Evolutionary conservation across 2,329 filamentous ascomycete genomes (phyloP).

Genomic region (Botrytis squamosa): DNA sequence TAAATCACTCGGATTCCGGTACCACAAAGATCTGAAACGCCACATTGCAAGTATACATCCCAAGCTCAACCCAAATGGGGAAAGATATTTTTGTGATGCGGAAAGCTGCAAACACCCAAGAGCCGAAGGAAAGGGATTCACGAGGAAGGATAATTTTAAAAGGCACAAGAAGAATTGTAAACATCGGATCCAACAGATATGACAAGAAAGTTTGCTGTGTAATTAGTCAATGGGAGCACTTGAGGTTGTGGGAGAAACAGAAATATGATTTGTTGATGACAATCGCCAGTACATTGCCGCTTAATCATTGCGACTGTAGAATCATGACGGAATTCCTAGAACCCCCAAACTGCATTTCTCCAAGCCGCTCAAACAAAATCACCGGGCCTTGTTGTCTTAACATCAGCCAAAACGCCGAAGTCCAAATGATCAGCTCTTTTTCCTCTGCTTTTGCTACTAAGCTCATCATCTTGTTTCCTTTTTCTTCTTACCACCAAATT

Average conservation of each 20-base stretch:
- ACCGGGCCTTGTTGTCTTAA: not conserved
- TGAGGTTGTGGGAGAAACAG: not conserved
- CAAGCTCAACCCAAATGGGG: not conserved
- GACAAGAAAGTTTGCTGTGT: not conserved
- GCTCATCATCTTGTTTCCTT: not conserved
- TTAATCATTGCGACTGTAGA: not conserved
- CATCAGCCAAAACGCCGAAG: not conserved
- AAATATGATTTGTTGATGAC: not conserved
- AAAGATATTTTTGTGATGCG: not conserved
- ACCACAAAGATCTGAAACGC: not conserved
- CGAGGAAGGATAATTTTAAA: constrained; percentile 5
- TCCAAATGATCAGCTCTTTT: not conserved
- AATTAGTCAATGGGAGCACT: not conserved
- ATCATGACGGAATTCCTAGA: not conserved
- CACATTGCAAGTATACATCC: not conserved
- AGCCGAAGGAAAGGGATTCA: not conserved
- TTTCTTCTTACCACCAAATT: not conserved
- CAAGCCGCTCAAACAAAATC: not conserved
- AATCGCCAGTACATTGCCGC: not conserved
- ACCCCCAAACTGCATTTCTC: not conserved
- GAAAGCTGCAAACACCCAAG: constrained; percentile 11
- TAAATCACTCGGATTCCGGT: not conserved
- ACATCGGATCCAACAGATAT: not conserved
- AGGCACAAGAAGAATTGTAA: constrained; percentile 10
- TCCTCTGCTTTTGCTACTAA: not conserved